Conservation (phyloP, 306 rosid genomes). For the Urtica urens region DNA sequence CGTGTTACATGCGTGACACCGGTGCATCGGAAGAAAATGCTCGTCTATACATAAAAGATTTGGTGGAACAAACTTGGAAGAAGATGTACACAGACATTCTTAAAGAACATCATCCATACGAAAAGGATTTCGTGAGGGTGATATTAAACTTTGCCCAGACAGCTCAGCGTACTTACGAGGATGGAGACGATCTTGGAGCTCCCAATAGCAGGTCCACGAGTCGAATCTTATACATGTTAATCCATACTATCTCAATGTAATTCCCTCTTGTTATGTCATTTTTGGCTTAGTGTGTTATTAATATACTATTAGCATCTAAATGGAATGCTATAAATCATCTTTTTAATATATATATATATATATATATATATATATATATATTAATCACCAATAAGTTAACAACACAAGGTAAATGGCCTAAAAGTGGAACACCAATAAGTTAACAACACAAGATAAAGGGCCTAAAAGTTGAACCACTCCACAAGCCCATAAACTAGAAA, state of each 20-base stretch:
- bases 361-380: too few relatives aligned
- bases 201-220: conserved; percentile 22
- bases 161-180: conserved; percentile 35
- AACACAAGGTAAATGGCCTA: too few relatives aligned
- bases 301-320: too few relatives aligned
- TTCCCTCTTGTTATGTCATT: neutral
- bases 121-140: conserved; percentile 24
- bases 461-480: too few relatives aligned
- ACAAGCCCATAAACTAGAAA: too few relatives aligned
- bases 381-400: too few relatives aligned
- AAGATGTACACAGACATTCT: conserved; percentile 29
- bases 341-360: too few relatives aligned
- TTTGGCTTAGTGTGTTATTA: neutral
- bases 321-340: neutral
- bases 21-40: conserved; percentile 19
- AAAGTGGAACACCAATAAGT: too few relatives aligned
- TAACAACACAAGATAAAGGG: too few relatives aligned
- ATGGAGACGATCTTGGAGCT: conserved; percentile 50
- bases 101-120: conserved; percentile 14
- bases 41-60: neutral
- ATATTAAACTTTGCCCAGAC: conserved; percentile 36
- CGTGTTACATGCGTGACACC: conserved; percentile 25
- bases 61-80: conserved; percentile 39
- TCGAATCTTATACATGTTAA: conserved; percentile 22
- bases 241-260: conserved; percentile 24